Evolutionary conservation across 805 yeast genomes (phyloP).

Genomic region (Wickerhamiella parazyma): DNA sequence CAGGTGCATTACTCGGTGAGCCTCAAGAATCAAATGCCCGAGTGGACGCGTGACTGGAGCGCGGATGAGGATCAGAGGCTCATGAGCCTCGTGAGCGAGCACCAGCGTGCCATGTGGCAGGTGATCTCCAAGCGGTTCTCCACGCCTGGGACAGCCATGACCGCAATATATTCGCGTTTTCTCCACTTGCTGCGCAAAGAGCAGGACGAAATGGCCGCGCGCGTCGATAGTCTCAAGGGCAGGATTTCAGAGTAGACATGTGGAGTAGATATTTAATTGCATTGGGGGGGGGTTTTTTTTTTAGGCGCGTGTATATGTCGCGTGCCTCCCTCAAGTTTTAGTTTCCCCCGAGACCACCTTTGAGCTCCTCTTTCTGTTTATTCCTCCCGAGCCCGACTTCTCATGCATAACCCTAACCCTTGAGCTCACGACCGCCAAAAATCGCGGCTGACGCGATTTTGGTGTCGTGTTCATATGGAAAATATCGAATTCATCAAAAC

Average conservation of each 20-base stretch:
- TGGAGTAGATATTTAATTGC: background rate
- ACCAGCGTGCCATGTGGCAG: conserved; percentile 12
- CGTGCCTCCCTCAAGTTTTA: no score
- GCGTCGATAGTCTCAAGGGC: background rate
- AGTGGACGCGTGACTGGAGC: conserved; percentile 5
- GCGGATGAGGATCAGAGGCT: conserved; percentile 7
- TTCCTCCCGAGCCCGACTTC: no score
- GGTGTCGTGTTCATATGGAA: background rate
- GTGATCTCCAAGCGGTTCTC: conserved; percentile 9
- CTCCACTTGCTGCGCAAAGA: conserved; percentile 1
- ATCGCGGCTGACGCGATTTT: background rate
- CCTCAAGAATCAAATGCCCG: conserved; percentile 13
- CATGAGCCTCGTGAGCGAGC: conserved; percentile 8
- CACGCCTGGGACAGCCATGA: background rate
- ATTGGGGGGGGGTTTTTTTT: background rate
- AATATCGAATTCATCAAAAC: conserved; percentile 44
- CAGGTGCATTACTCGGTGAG: conserved; percentile 37
- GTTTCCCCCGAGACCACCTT: no score
- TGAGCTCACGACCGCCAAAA: background rate
- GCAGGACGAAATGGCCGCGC: background rate
- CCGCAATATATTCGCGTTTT: conserved; percentile 2
- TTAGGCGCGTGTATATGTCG: no score
- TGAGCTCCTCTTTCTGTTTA: no score
- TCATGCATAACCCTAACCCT: background rate
- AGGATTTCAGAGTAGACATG: background rate